Conservation (phyloP, 108 stramenopile species). For the Stephanodiscus triporus region DNA sequence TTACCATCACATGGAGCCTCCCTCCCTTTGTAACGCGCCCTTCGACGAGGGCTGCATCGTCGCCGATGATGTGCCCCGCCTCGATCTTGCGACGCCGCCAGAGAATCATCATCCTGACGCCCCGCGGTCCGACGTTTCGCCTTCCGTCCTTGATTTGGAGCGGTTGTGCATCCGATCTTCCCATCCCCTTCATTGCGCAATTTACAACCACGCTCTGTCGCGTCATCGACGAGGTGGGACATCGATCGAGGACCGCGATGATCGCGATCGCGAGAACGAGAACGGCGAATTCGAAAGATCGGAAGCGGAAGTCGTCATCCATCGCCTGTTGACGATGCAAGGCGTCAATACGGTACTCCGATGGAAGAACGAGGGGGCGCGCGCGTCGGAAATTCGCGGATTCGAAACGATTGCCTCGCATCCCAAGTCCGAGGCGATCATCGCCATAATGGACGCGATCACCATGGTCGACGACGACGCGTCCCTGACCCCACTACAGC, state of each 20-base stretch:
- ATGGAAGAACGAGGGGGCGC: slow-evolving; percentile 15
- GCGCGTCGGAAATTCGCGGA: not conserved
- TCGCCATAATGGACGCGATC: not conserved
- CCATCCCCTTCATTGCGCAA: slow-evolving; percentile 31
- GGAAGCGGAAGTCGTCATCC: slow-evolving; percentile 15
- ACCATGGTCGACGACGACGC: slow-evolving; percentile 11
- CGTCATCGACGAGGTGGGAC: not conserved
- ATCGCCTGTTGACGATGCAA: slow-evolving; percentile 21
- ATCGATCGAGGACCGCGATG: not conserved
- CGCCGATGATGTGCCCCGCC: not conserved
- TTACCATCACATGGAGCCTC: slow-evolving; percentile 16
- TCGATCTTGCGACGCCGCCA: not conserved
- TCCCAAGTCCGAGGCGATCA: not conserved
- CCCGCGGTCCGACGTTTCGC: too few species aligned
- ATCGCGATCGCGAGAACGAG: not conserved
- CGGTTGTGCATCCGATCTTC: slow-evolving; percentile 25
- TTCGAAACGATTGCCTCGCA: not conserved
- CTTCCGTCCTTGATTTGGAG: slow-evolving; percentile 21
- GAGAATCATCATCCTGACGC: not conserved
- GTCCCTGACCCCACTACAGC: slow-evolving; percentile 38
- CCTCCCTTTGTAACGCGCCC: slow-evolving; percentile 27
- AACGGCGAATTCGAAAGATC: not conserved
- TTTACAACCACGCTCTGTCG: slow-evolving; percentile 18
- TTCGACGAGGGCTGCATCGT: slow-evolving; percentile 30
- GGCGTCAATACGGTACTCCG: slow-evolving; percentile 2